Base-by-base conservation (phyloP, 73 alveolate genomes). In the Stentor coeruleus region DNA sequence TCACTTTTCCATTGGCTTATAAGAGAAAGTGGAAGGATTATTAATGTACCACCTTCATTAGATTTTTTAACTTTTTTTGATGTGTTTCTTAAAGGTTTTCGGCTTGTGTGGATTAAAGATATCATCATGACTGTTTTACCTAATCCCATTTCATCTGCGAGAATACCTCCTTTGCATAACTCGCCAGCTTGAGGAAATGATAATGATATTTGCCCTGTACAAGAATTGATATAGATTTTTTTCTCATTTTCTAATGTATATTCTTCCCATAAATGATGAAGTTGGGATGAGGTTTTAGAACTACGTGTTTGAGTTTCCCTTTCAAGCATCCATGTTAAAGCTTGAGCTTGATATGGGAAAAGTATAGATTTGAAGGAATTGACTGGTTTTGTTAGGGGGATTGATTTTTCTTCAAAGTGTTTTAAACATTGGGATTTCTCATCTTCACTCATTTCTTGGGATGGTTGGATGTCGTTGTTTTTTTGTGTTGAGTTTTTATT, bases 141-240 rank as follows among this genome's bases (percentile, higher is more conserved):
- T 11, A 91, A 81, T 28, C 96, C 96, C 96, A 91, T 91, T 74
- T 91, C 96, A 81, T 91, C 96, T 0, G 94, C 96, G 20, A 91
- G 81, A 39, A 91, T 89, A 38, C 94, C 91, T 49, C 96, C 96
- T 74, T 82, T 80, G 49, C 93, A 87, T 55, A 81, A 73, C 35
- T 60, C 35, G 35, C 74, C 49, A 2, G 91, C 84, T 2, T 72
- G 57, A 11, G 90, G 93, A 41, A 84, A 87, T 31, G 58, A 39
- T 3, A 74, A 57, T 4, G 88, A 36, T 35, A 86, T 73, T 35
- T 77, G 88, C 2, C 93, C 93, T 35, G 93, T 74, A 77, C 59
- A 87, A 0, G 92, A 86, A 49, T 87, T 87, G 41, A 87, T 77
- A 77, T 84, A 87, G 41, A 87, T 33, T 41, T 58, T 58, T 37